Base-by-base conservation (phyloP, 495 filamentous ascomycete genomes). In the Penicillium bovifimosum region DNA sequence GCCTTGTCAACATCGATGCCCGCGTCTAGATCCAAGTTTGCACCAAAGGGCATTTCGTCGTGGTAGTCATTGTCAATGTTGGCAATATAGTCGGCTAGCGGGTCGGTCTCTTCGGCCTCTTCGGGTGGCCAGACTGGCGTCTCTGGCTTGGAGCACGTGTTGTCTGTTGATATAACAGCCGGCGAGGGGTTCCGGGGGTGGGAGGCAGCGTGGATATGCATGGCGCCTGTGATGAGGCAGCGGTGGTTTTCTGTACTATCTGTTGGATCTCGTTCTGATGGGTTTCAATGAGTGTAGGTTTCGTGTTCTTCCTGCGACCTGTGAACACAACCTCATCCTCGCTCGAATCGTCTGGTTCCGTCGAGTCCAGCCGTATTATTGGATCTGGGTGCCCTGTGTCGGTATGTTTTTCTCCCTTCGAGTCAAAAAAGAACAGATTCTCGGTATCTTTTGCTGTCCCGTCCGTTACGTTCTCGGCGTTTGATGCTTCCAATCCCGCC, bases 71-170 rank as follows among this genome's bases (percentile, higher is more conserved):
- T 53, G 27, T 71, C 64, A 14, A 91, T 82, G 61, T 95, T 91
- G 50, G 79, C 81, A 47, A 91, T 85, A 56, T 95, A 93, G 60
- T 95, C 90, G 2, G 79, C 80, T 17, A 88, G 41, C 3, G 83
- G 72, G 0, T 77, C 84, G 31, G 82, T 74, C 9, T 87, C 80
- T 32, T 63, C 84, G 31, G 81, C 74, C 9, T 87, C 80, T 18
- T 57, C 56, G 17, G 38, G 41, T 26, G 41, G 58, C 33, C 33
- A 49, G 27, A 38, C 35, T 35, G 34, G 24, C 54, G 18, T 49
- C 42, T 43, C 39, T 13, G n/a, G 6, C n/a, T 47, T 17, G 11
- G 27, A 31, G 28, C 39, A 28, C 3, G 49, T 18, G n/a, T 47
- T 40, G 28, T 13, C 39, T 33, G 16, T 45, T 6, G 32, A 42